Evolutionary conservation across 345 rosid genomes (phyloP), one percentile per base, ranked within the genome.

Genomic region (Salix exigua): DNA sequence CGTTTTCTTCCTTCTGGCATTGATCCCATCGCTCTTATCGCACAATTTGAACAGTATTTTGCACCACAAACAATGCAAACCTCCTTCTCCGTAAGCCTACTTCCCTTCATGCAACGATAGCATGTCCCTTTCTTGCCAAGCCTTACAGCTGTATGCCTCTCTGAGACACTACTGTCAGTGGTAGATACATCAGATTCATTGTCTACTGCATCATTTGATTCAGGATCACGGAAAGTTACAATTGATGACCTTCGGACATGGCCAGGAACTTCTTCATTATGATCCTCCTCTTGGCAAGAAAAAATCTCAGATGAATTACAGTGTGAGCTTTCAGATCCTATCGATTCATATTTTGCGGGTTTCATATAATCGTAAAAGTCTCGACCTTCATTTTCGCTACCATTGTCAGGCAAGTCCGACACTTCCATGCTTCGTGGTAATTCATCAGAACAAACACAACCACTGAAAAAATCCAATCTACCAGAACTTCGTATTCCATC

Each of bases 1-100:
- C 98, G 93, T 85, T 93, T 96, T 86, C 98, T 89, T 72, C 98
- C 99, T 82, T 96, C 97, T 23, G 94, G 96, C 92, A 91, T 89
- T 13, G 94, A 86, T 46, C 97, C 98, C 94, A 92, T 96, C 66
- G 92, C 91, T 84, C 92, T 87, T 67, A 92, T 51, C 78, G 92
- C 90, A 77, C 98, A 96, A 72, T 76, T 79, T 19, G 1, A 31
- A 76, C 99, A 96, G 77, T 87, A 96, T 79, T 88, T 96, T 63
- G 99, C 92, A 66, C 82, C 82, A 33, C 99, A 96, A 53, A 93
- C 99, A 78, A 96, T 85, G 81, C 99, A 96, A 17, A 80, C 79
- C 84, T 91, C 99, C 82, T 92, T 96, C 66, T 84, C 87, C 0
- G 87, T 89, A 66, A 94, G 87, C 79, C 86, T 75, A 79, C 83